Conservation (phyloP, 2,329 filamentous ascomycete genomes). For the Periconia digitata region DNA sequence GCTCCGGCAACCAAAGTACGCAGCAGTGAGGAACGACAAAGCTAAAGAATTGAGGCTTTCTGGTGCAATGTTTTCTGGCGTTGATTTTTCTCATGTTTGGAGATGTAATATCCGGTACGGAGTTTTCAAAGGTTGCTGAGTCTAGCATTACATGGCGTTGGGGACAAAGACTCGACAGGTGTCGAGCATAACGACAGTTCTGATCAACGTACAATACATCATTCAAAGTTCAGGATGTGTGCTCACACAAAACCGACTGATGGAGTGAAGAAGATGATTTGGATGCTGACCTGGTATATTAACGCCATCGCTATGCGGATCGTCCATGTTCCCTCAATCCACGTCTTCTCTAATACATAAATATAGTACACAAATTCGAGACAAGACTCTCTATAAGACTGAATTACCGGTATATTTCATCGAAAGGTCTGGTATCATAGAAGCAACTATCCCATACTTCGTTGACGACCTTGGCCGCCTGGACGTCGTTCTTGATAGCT, state of each 20-base stretch:
- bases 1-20: constrained; percentile 30
- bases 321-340: neutral
- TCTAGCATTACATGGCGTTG: constrained; percentile 15
- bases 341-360: neutral
- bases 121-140: constrained; percentile 6
- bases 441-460: constrained; percentile 99
- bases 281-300: constrained; percentile 2
- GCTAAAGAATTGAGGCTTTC: constrained; percentile 7
- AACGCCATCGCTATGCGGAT: constrained; percentile 22
- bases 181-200: constrained; percentile 5
- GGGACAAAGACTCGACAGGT: neutral
- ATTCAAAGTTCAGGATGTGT: constrained; percentile 2
- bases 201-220: constrained; percentile 17
- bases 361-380: neutral
- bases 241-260: neutral
- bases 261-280: constrained; percentile 18
- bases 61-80: neutral
- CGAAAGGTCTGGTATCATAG: constrained; percentile 88
- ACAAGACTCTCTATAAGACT: neutral
- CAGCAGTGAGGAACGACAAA: constrained; percentile 29
- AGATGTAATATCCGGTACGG: constrained; percentile 17
- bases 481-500: constrained; percentile 78
- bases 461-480: constrained; percentile 86
- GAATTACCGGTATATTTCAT: constrained; percentile 82
- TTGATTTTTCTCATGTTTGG: constrained; percentile 16